These are phyloP conservation scores for Ophiostoma perfectum DNA, from an alignment of 2,329 filamentous ascomycete genomes.

Conservation along the genomic window DNA sequence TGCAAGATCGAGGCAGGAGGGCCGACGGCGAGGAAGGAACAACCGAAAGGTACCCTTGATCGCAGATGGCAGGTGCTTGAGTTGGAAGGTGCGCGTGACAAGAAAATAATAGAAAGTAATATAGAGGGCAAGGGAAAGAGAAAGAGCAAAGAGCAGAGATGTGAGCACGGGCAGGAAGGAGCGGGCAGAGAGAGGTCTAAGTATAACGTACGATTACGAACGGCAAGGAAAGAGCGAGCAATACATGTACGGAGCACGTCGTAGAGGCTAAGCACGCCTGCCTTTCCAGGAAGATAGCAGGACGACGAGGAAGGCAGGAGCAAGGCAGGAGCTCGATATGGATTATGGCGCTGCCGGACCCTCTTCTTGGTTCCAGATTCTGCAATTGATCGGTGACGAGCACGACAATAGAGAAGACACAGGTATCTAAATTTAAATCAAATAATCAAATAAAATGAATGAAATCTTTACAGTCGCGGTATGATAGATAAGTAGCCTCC, in stretches of 20 bases:
- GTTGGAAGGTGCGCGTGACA: not conserved
- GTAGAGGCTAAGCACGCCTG: not conserved
- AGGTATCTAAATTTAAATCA: not conserved
- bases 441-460: not conserved
- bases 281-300: constrained; percentile 1
- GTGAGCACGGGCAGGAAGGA: not conserved
- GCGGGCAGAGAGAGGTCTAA: not conserved
- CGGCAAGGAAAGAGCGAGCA: no score
- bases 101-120: not conserved
- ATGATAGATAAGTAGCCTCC: constrained; percentile 12
- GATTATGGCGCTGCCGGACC: not conserved
- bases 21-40: constrained; percentile 6
- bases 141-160: not conserved
- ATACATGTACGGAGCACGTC: no score
- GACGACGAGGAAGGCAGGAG: not conserved
- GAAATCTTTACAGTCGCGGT: constrained; percentile 2
- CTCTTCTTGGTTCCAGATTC: constrained; percentile 4
- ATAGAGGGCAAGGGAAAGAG: not conserved
- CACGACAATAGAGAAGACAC: not conserved
- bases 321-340: constrained; percentile 7
- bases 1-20: not conserved
- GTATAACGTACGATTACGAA: not conserved
- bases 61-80: constrained; percentile 14
- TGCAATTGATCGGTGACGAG: constrained; percentile 7
- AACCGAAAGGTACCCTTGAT: not conserved